Conservation (phyloP, 441 rosid species). For the Melastoma candidum region DNA sequence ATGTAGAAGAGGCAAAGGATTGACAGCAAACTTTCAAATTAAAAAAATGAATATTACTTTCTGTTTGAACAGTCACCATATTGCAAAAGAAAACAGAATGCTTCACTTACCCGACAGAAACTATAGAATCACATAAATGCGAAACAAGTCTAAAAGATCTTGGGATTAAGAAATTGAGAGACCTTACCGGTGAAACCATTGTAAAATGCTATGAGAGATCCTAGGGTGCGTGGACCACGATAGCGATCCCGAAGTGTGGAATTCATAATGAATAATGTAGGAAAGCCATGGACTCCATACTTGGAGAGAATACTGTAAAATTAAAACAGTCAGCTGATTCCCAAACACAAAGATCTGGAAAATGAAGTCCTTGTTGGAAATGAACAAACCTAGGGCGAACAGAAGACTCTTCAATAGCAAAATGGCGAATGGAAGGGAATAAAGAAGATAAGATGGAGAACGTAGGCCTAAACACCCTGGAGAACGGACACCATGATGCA, state of each 20-base stretch:
- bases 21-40: not conserved
- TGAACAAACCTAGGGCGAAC: slow-evolving; percentile 66
- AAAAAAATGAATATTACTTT: no score
- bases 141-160: slow-evolving; percentile 1
- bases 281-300: slow-evolving; percentile 95
- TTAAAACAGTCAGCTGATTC: slow-evolving; percentile 1
- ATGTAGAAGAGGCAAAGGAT: not conserved
- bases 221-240: slow-evolving; percentile 54
- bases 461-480: slow-evolving; percentile 54
- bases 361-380: slow-evolving; percentile 2
- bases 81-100: not conserved
- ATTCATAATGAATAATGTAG: slow-evolving; percentile 70
- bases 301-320: slow-evolving; percentile 69
- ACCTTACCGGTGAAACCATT: slow-evolving; percentile 54
- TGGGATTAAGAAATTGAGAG: not conserved
- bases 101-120: not conserved
- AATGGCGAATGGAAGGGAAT: slow-evolving; percentile 61
- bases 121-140: not conserved
- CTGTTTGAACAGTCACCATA: no score
- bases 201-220: slow-evolving; percentile 68
- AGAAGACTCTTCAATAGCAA: slow-evolving; percentile 70
- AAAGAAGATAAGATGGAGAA: slow-evolving; percentile 57
- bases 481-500: slow-evolving; percentile 96
- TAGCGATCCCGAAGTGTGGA: slow-evolving; percentile 58
- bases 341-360: not conserved